phyloP scores from a whole-genome alignment of 1,284 basidiomycete genomes.

The Pisolithus thermaeus region DNA sequence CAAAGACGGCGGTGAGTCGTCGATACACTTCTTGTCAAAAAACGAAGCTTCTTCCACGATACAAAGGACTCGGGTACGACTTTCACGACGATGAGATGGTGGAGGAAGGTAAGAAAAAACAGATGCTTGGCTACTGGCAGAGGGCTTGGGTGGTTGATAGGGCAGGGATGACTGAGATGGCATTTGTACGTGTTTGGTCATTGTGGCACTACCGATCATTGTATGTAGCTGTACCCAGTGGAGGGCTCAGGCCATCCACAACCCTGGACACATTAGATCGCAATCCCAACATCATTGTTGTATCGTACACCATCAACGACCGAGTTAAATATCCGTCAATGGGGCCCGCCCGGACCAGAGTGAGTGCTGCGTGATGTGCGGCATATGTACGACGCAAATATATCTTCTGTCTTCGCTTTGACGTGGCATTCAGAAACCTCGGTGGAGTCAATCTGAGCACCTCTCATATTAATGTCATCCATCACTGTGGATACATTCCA shows the following conservation, averaged over 20 bases:
- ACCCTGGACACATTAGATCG: too few species aligned
- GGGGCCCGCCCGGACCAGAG: too few species aligned
- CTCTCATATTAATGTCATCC: not conserved
- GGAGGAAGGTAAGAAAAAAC: slow-evolving; percentile 6
- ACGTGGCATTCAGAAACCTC: not conserved
- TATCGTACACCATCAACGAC: too few species aligned
- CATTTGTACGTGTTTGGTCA: slow-evolving; percentile 26
- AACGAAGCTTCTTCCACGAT: not conserved
- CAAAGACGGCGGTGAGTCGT: too few species aligned
- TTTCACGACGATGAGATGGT: not conserved
- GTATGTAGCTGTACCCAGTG: not conserved
- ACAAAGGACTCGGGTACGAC: not conserved
- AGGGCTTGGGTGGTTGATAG: slow-evolving; percentile 23
- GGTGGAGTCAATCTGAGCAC: not conserved
- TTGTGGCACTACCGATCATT: slow-evolving; percentile 20
- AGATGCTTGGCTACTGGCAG: slow-evolving; percentile 12
- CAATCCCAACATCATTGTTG: too few species aligned
- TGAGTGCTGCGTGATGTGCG: too few species aligned
- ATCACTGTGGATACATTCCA: not conserved
- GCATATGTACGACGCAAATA: too few species aligned
- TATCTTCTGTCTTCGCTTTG: not conserved
- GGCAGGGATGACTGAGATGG: slow-evolving; percentile 24
- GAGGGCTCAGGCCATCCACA: too few species aligned
- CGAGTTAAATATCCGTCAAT: too few species aligned
- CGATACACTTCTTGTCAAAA: too few species aligned